Evolutionary conservation across 805 yeast species (phyloP).

Genomic region (Ogataea angusta): DNA sequence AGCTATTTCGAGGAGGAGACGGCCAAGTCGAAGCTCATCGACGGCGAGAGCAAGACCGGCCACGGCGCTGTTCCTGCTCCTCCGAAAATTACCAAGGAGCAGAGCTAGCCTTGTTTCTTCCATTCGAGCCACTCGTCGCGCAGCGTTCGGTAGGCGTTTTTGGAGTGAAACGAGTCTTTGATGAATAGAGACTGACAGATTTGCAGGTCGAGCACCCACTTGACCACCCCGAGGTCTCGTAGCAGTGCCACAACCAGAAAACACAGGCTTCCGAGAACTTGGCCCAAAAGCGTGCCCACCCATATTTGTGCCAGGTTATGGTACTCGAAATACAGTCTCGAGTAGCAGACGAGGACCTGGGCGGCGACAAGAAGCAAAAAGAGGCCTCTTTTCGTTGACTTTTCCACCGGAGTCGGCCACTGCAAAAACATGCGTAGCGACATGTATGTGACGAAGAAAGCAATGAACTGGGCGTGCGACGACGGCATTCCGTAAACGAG

Average conservation of each 20-base stretch:
- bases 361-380: conserved; percentile 27
- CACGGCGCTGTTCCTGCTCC: conserved; percentile 35
- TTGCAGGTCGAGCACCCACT: conserved; percentile 60
- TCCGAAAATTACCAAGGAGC: conserved; percentile 22
- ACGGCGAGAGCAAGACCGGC: conserved; percentile 29
- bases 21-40: conserved; percentile 38
- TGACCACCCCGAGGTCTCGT: conserved; percentile 66
- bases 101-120: conserved; percentile 16
- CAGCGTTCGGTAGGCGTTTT: conserved; percentile 13
- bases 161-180: conserved; percentile 51
- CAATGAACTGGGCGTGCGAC: conserved; percentile 96
- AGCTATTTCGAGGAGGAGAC: conserved; percentile 42
- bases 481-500: conserved; percentile 91
- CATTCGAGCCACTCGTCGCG: conserved; percentile 25
- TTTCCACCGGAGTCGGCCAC: conserved; percentile 37
- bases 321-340: conserved; percentile 75
- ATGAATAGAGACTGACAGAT: conserved; percentile 48
- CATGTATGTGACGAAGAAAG: conserved; percentile 65
- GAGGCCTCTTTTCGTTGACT: conserved; percentile 30
- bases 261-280: conserved; percentile 54
- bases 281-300: conserved; percentile 69
- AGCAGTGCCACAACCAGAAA: conserved; percentile 49
- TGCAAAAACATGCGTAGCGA: conserved; percentile 41
- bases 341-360: conserved; percentile 50
- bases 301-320: conserved; percentile 72